Percentiles rank a stretch among this genome's conserved stretches.
These are phyloP conservation scores for Verticillium albo-atrum DNA, from an alignment of 2,329 filamentous ascomycete genomes.

Conservation along the genomic window DNA sequence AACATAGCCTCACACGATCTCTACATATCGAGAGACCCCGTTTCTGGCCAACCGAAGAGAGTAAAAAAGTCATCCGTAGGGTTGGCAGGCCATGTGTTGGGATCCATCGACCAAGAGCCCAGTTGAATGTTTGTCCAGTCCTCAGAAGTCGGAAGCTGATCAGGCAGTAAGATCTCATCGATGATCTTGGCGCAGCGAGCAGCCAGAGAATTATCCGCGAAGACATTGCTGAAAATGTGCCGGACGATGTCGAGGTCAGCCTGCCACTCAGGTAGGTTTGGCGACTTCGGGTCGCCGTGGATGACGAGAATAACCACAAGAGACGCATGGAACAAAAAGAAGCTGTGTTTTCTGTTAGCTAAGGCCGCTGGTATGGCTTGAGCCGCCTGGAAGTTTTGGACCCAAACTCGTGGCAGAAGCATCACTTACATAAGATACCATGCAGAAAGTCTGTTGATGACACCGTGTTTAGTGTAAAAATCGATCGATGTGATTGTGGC, in stretches of 20 bases:
- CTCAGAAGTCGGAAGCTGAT: constrained; percentile 2
- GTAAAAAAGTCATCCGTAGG: constrained; percentile 14
- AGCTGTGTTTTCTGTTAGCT: constrained; percentile 11
- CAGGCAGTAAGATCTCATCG: constrained; percentile 16
- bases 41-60: constrained; percentile 17
- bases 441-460: constrained; percentile 18
- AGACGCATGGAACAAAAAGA: constrained; percentile 25
- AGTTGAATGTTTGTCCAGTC: constrained; percentile 10
- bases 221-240: constrained; percentile 16
- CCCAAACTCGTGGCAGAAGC: neutral
- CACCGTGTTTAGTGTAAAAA: constrained; percentile 14
- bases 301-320: constrained; percentile 22
- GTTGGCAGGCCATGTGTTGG: constrained; percentile 16
- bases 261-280: constrained; percentile 19
- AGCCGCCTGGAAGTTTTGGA: too few species aligned
- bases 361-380: too few species aligned
- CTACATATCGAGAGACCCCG: neutral
- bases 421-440: constrained; percentile 25
- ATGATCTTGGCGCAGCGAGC: constrained; percentile 22
- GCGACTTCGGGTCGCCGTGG: constrained; percentile 19
- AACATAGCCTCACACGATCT: neutral
- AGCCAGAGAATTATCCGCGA: constrained; percentile 18
- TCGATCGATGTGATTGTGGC: constrained; percentile 20
- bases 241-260: constrained; percentile 20
- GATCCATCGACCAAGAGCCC: constrained; percentile 18